Conservation (phyloP, 306 rosid genomes). For the Trifolium fragiferum region DNA sequence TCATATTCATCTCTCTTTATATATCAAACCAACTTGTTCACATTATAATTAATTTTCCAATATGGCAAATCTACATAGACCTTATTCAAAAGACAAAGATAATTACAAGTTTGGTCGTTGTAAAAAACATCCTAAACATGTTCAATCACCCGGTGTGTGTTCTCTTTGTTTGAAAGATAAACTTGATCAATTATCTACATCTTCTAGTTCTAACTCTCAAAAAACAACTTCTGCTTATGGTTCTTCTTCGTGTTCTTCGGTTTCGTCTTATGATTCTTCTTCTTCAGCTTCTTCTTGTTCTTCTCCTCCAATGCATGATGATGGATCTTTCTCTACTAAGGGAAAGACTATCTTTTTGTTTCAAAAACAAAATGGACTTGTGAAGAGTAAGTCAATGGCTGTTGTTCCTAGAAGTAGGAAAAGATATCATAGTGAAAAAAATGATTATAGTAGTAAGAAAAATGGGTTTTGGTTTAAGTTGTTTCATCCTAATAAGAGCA, state of each 20-base stretch:
- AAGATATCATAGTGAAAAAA: background rate
- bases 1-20: background rate
- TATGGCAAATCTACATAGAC: conserved; percentile 46
- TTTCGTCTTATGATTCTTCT: conserved; percentile 62
- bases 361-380: conserved; percentile 46
- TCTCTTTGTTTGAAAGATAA: conserved; percentile 71
- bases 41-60: background rate
- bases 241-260: conserved; percentile 52
- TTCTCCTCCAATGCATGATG: conserved; percentile 58
- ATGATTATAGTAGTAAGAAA: conserved; percentile 29
- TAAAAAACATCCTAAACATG: conserved; percentile 83
- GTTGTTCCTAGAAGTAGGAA: conserved; percentile 44
- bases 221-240: conserved; percentile 37
- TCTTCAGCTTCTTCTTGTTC: conserved; percentile 56
- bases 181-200: conserved; percentile 48
- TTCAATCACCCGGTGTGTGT: conserved; percentile 86
- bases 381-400: conserved; percentile 64
- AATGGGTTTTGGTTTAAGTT: conserved; percentile 70
- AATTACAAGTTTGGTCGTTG: conserved; percentile 44
- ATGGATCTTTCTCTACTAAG: conserved; percentile 26
- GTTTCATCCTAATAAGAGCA: conserved; percentile 53
- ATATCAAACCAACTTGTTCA: background rate
- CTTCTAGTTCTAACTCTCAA: conserved; percentile 3
- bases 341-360: conserved; percentile 37
- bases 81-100: conserved; percentile 44